A percentile compares a stretch with the other conserved stretches of the same genome.
phyloP scores from a whole-genome alignment of 2,329 filamentous ascomycete species.

The Pseudogymnoascus sp. region DNA sequence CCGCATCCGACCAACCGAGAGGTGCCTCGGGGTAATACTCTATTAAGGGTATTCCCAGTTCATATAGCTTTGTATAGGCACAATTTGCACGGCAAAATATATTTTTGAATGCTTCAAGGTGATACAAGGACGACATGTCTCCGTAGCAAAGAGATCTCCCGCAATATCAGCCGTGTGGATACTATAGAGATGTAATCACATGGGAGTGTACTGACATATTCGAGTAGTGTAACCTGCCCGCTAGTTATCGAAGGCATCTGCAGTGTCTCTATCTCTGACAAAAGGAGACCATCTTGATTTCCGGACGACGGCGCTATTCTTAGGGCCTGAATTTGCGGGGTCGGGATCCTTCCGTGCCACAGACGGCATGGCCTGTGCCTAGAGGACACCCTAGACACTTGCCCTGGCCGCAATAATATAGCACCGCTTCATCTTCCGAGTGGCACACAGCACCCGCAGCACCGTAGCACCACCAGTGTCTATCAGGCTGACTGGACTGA shows the following conservation, averaged over 20 bases:
- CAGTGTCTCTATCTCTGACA: not conserved
- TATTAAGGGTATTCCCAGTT: not conserved
- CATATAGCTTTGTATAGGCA: slow-evolving; percentile 2
- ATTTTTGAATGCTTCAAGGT: not conserved
- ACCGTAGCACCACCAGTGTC: not conserved
- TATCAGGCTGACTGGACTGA: not conserved
- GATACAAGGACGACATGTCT: not conserved
- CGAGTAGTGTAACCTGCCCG: not conserved
- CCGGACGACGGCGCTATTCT: slow-evolving; percentile 4
- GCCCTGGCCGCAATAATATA: not conserved
- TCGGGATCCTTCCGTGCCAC: slow-evolving; percentile 6
- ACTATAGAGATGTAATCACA: not conserved
- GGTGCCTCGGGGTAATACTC: not conserved
- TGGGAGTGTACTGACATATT: not conserved
- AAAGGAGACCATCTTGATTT: not conserved
- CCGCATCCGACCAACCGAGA: slow-evolving; percentile 2
- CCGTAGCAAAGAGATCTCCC: not conserved
- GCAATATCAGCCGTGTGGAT: not conserved
- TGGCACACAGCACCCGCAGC: not conserved
- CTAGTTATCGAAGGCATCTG: not conserved
- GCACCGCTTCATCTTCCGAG: slow-evolving; percentile 2
- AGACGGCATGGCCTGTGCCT: slow-evolving; percentile 7
- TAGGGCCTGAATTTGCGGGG: not conserved
- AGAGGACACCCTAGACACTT: not conserved
- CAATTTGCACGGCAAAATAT: slow-evolving; percentile 3